Conservation (phyloP, 2,329 filamentous ascomycete species). For the Ophiostoma angusticollis region DNA sequence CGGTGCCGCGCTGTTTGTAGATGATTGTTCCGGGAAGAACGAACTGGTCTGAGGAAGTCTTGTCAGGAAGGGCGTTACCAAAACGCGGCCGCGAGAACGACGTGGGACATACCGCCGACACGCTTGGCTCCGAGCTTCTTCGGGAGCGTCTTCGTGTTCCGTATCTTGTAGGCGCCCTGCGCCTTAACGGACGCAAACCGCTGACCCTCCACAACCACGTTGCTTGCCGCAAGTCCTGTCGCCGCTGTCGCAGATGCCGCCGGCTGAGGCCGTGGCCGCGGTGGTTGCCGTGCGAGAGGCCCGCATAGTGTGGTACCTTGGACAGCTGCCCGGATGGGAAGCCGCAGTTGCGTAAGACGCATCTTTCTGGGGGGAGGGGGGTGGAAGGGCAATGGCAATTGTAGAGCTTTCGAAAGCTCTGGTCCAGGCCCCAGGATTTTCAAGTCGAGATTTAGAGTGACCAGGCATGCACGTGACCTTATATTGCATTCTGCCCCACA, state of each 20-base stretch:
- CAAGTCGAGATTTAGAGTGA: background rate
- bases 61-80: background rate
- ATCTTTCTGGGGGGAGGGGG: conserved; percentile 19
- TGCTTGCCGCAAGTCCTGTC: conserved; percentile 17
- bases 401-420: too few species aligned
- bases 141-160: conserved; percentile 44
- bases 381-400: background rate
- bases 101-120: conserved; percentile 55
- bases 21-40: conserved; percentile 96
- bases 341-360: conserved; percentile 34
- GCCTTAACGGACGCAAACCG: conserved; percentile 48
- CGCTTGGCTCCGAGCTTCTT: conserved; percentile 95
- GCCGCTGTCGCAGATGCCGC: too few species aligned
- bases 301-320: background rate
- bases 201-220: conserved; percentile 34
- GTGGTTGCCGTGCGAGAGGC: background rate
- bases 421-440: background rate
- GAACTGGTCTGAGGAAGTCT: conserved; percentile 54
- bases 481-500: background rate
- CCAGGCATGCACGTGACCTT: conserved; percentile 1
- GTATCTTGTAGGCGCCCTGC: conserved; percentile 55
- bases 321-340: conserved; percentile 31
- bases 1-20: conserved; percentile 89
- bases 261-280: background rate
- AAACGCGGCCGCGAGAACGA: background rate